Conservation (phyloP, 371 early-diverging fungal genomes). For the Blakeslea trispora region DNA sequence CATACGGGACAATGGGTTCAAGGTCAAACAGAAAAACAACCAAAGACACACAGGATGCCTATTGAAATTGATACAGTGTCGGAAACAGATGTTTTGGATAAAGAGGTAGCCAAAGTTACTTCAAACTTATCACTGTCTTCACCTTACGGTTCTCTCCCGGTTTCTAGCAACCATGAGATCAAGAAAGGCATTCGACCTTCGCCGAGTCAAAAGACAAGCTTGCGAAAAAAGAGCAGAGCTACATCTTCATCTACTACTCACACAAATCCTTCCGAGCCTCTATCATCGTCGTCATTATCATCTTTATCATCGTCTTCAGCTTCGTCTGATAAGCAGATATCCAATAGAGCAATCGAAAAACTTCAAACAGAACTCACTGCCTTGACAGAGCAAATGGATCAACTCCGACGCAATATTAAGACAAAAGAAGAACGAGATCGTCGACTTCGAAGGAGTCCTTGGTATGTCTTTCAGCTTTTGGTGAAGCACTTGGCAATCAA, state of each 20-base stretch:
- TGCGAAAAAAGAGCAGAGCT: background rate
- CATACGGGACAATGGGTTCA: constrained; percentile 21
- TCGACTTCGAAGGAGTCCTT: constrained; percentile 26
- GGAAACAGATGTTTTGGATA: constrained; percentile 43
- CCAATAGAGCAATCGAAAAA: constrained; percentile 38
- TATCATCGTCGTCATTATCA: no score
- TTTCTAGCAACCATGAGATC: constrained; percentile 1
- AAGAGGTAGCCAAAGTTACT: constrained; percentile 46
- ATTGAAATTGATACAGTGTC: constrained; percentile 22
- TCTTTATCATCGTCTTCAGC: background rate
- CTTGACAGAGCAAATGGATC: constrained; percentile 51
- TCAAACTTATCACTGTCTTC: constrained; percentile 21
- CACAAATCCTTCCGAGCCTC: no score
- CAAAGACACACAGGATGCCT: constrained; percentile 1
- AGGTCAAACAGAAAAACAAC: constrained; percentile 17
- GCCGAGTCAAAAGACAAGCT: constrained; percentile 3
- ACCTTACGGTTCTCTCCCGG: constrained; percentile 16
- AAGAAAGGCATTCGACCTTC: constrained; percentile 7
- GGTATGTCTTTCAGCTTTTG: constrained; percentile 23
- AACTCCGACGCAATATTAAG: constrained; percentile 27
- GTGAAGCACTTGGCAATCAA: constrained; percentile 40
- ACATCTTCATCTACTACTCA: no score
- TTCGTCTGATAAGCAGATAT: constrained; percentile 5
- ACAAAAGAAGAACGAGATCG: constrained; percentile 29
- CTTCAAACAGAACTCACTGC: constrained; percentile 55